A percentile compares a stretch with the other conserved stretches of the same genome.
Evolutionary conservation across 169 alveolate genomes (phyloP).

Genomic region (Amoebophrya sp.): DNA sequence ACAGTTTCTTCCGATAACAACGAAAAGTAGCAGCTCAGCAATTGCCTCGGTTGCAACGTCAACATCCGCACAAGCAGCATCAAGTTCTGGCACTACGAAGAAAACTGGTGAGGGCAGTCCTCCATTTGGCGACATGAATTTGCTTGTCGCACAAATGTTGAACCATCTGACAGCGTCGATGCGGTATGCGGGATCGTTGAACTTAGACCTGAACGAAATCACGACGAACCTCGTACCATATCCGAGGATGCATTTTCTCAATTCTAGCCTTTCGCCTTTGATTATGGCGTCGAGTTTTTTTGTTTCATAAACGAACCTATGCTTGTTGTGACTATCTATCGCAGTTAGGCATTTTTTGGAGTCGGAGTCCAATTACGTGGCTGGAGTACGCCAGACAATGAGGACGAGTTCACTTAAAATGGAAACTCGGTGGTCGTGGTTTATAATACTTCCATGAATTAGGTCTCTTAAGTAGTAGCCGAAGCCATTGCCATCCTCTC

Average conservation of each 20-base stretch:
- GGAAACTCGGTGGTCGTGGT: too few relatives aligned
- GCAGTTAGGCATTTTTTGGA: too few relatives aligned
- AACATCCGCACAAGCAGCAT: neutral
- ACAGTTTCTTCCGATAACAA: too few relatives aligned
- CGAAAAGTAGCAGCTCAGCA: neutral
- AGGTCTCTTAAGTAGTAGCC: too few relatives aligned
- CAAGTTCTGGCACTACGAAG: neutral
- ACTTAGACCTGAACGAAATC: conserved; percentile 88
- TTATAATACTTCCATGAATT: too few relatives aligned
- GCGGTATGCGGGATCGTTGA: conserved; percentile 88
- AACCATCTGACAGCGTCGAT: conserved; percentile 77
- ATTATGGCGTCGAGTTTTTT: too few relatives aligned
- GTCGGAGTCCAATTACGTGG: too few relatives aligned
- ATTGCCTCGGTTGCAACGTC: neutral
- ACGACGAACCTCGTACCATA: conserved; percentile 90
- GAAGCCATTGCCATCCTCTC: too few relatives aligned
- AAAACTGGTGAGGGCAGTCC: neutral
- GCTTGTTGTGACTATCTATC: too few relatives aligned
- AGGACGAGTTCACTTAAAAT: too few relatives aligned
- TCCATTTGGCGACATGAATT: conserved; percentile 43
- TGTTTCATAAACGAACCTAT: too few relatives aligned
- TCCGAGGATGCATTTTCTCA: conserved; percentile 77
- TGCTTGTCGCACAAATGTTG: conserved; percentile 44
- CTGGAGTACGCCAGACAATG: too few relatives aligned
- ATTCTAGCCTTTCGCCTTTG: conserved; percentile 71